Conservation (phyloP, 176 grass and related monocot genomes). For the Thalia dealbata region DNA sequence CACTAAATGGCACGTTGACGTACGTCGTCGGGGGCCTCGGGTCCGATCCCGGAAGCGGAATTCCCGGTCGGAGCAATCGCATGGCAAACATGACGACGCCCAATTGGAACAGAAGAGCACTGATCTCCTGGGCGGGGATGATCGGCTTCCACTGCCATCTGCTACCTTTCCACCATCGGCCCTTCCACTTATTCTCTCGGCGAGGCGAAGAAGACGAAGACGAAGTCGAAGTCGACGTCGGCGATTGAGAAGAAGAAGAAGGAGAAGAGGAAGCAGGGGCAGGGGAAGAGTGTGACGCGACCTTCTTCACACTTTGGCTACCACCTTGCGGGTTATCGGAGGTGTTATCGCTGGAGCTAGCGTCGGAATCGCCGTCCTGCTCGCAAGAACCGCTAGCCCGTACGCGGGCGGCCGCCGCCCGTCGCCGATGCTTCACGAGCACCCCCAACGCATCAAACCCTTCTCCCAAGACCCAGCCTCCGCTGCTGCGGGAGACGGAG, state of each 20-base stretch:
- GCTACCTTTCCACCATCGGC: conserved; percentile 29
- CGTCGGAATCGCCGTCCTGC: conserved; percentile 21
- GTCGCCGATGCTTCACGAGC: conserved; percentile 9
- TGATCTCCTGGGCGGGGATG: conserved; percentile 68
- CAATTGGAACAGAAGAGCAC: conserved; percentile 82
- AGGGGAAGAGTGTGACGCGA: background rate
- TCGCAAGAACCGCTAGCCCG: conserved; percentile 27
- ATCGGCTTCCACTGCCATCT: conserved; percentile 91
- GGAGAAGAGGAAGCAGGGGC: background rate
- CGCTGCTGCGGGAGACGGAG: conserved; percentile 16
- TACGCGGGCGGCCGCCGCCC: conserved; percentile 8
- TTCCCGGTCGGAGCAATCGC: conserved; percentile 66
- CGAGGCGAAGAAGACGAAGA: conserved; percentile 32
- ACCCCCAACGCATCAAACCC: conserved; percentile 21
- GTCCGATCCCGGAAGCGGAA: conserved; percentile 58
- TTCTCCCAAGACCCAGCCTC: background rate
- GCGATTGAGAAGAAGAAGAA: background rate
- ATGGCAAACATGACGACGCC: conserved; percentile 81
- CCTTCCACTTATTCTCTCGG: conserved; percentile 68
- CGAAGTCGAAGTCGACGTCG: conserved; percentile 6
- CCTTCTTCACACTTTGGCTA: conserved; percentile 24
- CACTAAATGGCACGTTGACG: conserved; percentile 67
- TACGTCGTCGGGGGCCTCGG: conserved; percentile 52
- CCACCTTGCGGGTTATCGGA: conserved; percentile 21
- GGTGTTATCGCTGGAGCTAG: conserved; percentile 18